Evolutionary conservation across 257 asterid genomes (phyloP), one percentile per base, ranked within the genome.

Genomic region (Datura wrightii): DNA sequence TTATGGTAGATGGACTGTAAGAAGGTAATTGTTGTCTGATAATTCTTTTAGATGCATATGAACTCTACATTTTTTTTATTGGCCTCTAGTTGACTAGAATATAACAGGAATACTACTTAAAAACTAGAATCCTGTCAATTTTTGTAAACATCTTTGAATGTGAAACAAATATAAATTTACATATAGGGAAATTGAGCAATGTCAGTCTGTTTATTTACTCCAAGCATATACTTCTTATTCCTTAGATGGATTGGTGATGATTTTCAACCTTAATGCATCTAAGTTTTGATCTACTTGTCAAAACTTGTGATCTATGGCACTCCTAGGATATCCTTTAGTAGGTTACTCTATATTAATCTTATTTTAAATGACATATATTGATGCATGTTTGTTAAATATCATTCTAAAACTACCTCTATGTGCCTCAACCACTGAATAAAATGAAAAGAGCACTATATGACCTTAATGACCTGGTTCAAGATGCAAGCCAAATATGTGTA

Each of bases 311-410:
- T 34, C 36, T 18, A n/a, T 70, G 16, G 9, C 54, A 70, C 37
- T 70, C 79, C 79, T 70, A 18, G 79, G 55, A 70, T 10, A 42
- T 70, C 79, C 15, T 70, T 70, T 18, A 70, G 52, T 18, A 70
- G 54, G 54, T 19, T 70, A 8, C 16, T 18, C 36, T 42, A 4
- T 34, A 34, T 65, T 13, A 34, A 44, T 70, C 54, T 44, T 70
- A 42, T 4, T 41, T 70, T 70, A n/a, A 9, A 41, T 42, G 79
- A 70, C 79, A n/a, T 65, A 70, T 31, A 41, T 18, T 3, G 1
- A 18, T 69, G 54, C 54, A 9, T 41, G 54, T 69, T 69, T 69
- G 14, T 69, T 41, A 41, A 70, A 8, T 41, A 44, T 70, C 36
- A 70, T 70, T 70, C 34, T 16, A 41, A 67, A 70, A 70, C 4